A percentile compares a stretch with the other conserved stretches of the same genome.
Conservation (phyloP, 176 grass and related monocot genomes). For the Avena sativa region DNA sequence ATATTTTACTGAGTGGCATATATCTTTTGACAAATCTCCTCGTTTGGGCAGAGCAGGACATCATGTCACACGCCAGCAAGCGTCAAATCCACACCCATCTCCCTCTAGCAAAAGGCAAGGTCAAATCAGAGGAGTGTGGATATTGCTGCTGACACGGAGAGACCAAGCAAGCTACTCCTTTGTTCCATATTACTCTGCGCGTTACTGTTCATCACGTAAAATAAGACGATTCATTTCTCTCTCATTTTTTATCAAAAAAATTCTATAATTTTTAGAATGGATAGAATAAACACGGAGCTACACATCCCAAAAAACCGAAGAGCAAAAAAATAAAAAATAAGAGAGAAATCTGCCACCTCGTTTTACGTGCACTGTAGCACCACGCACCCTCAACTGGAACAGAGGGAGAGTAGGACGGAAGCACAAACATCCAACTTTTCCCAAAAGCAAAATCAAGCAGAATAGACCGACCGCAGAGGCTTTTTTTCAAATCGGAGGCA, state of each 20-base stretch:
- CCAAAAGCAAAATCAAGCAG: not conserved
- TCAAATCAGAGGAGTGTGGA: conserved; percentile 1
- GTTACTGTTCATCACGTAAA: too few species aligned
- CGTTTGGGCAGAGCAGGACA: not conserved
- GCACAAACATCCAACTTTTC: not conserved
- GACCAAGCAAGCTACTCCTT: not conserved
- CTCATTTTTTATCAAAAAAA: too few species aligned
- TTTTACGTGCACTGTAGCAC: too few species aligned
- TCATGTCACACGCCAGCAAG: not conserved
- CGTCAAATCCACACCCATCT: not conserved
- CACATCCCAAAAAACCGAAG: too few species aligned
- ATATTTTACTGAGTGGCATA: too few species aligned
- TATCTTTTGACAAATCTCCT: not conserved
- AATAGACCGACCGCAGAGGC: conserved; percentile 4
- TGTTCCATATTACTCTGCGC: too few species aligned
- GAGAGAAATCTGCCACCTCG: too few species aligned
- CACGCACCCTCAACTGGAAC: too few species aligned
- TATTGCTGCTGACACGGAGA: conserved; percentile 13
- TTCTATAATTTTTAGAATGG: too few species aligned
- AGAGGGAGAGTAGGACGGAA: not conserved
- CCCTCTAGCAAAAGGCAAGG: not conserved
- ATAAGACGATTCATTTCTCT: too few species aligned
- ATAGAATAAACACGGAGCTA: too few species aligned
- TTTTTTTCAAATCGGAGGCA: not conserved
- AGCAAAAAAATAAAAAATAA: too few species aligned